phyloP scores from a whole-genome alignment of 768 basidiomycete species.

The Clitopilus hobsonii region DNA sequence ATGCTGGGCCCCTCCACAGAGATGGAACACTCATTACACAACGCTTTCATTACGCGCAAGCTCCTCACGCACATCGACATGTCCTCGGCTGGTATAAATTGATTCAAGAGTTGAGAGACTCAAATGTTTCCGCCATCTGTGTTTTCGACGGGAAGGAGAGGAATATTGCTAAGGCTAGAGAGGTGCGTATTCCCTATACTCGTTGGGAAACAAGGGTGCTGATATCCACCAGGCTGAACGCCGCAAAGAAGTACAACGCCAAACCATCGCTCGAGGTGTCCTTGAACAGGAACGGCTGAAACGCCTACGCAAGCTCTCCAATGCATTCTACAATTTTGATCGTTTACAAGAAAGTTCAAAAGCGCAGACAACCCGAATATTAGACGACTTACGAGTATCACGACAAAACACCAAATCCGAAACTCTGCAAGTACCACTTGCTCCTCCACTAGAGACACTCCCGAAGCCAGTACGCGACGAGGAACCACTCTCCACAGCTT shows the following conservation, averaged over 20 bases:
- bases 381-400: no score
- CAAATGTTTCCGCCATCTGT: slow-evolving; percentile 58
- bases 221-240: slow-evolving; percentile 42
- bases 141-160: slow-evolving; percentile 78
- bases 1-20: slow-evolving; percentile 29
- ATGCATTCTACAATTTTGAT: slow-evolving; percentile 32
- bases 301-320: slow-evolving; percentile 43
- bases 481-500: no score
- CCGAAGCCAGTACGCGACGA: no score
- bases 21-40: slow-evolving; percentile 87
- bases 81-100: slow-evolving; percentile 77
- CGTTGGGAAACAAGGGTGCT: neutral
- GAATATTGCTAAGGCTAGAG: slow-evolving; percentile 60
- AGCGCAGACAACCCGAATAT: no score
- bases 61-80: slow-evolving; percentile 63
- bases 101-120: slow-evolving; percentile 53
- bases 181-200: slow-evolving; percentile 39
- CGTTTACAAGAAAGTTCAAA: slow-evolving; percentile 24
- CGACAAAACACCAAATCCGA: no score
- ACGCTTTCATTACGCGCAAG: slow-evolving; percentile 68
- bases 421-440: no score
- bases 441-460: no score
- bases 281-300: slow-evolving; percentile 56
- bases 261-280: slow-evolving; percentile 45
- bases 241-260: slow-evolving; percentile 43